A percentile compares a stretch with the other conserved stretches of the same genome.
phyloP scores from a whole-genome alignment of 2,329 filamentous ascomycete genomes.

The Tolypocladium tundrense region DNA sequence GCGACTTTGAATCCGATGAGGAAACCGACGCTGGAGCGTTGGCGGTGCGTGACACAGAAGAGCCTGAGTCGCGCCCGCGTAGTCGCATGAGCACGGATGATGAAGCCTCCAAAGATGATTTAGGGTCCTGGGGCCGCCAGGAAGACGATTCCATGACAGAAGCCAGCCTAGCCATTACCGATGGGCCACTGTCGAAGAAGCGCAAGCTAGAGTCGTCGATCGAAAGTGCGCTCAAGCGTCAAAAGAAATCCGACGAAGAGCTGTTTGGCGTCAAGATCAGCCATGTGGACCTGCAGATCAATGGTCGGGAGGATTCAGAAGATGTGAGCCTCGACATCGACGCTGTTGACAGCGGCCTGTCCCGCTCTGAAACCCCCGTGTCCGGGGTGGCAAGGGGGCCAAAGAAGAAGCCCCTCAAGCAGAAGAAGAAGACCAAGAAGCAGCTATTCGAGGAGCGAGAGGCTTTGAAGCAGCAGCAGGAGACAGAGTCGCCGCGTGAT shows the following conservation, averaged over 20 bases:
- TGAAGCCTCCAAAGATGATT: constrained; percentile 40
- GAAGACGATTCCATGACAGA: constrained; percentile 64
- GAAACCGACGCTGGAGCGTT: constrained; percentile 48
- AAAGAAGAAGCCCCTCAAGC: constrained; percentile 45
- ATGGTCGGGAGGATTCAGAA: constrained; percentile 35
- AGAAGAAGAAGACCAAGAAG: constrained; percentile 72
- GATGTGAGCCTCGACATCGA: constrained; percentile 40
- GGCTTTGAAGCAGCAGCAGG: constrained; percentile 46
- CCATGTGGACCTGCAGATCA: constrained; percentile 39
- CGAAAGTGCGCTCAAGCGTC: constrained; percentile 63
- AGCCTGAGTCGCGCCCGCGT: constrained; percentile 69
- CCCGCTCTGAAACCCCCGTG: constrained; percentile 36
- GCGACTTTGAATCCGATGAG: constrained; percentile 80
- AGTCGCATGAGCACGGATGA: constrained; percentile 63
- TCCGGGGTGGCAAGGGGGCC: constrained; percentile 33
- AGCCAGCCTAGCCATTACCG: constrained; percentile 56
- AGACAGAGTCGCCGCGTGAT: constrained; percentile 27
- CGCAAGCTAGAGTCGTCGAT: constrained; percentile 61
- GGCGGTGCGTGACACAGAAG: constrained; percentile 69
- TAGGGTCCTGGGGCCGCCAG: constrained; percentile 33
- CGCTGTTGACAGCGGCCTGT: constrained; percentile 26
- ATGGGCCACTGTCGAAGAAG: constrained; percentile 49
- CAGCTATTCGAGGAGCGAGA: constrained; percentile 61
- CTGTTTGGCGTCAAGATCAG: constrained; percentile 57
- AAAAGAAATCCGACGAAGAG: constrained; percentile 72